Evolutionary conservation across 805 yeast species (phyloP), one percentile per base, ranked within the genome.

Genomic region (Metschnikowia dekortorum): DNA sequence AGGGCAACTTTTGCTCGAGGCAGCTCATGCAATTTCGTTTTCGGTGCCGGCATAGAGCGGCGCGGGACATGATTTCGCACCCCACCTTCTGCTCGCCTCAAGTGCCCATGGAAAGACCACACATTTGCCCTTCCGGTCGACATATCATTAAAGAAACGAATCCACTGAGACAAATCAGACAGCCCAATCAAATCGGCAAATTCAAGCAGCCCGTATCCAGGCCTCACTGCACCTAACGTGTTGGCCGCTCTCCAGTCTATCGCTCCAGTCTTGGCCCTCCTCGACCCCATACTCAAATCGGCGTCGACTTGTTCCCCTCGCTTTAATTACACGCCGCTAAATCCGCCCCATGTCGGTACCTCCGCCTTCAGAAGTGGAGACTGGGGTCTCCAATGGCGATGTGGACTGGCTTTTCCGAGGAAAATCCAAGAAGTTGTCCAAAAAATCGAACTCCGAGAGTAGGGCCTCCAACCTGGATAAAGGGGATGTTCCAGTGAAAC

Each of bases 391-490:
- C 46, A 83, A 84, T 59, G 85, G 87, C 40, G 92, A 87, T 57
- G 90, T 87, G 10, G 95, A 87, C 61, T 87, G 96, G 96, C 71
- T 87, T 29, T 87, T 87, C 62, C 74, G 89, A 59, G 91, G 91
- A n/a, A 84, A 84, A 62, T 82, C 84, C 38, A 81, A 79, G 67
- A 82, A 79, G 54, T 61, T 77, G 44, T 69, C 78, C 38, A 78
- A 77, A 56, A 76, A 73, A 56, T 62, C 67, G 67, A 67, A 62
- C 32, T 47, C 56, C 8, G 59, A 56, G 26, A 35, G 46, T 28
- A 48, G 44, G 33, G 51, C 57, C 9, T 51, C 58, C 28, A 36
- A 42, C 11, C 11, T 44, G 35, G 41, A 33, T 14, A 39, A 14
- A 30, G 26, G 6, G 4, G 26, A 30, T 30, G 11, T 33, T 4